These are phyloP conservation scores for Aspergillus brunneoviolaceus DNA, from an alignment of 2,329 filamentous ascomycete species.

Conservation along the genomic window DNA sequence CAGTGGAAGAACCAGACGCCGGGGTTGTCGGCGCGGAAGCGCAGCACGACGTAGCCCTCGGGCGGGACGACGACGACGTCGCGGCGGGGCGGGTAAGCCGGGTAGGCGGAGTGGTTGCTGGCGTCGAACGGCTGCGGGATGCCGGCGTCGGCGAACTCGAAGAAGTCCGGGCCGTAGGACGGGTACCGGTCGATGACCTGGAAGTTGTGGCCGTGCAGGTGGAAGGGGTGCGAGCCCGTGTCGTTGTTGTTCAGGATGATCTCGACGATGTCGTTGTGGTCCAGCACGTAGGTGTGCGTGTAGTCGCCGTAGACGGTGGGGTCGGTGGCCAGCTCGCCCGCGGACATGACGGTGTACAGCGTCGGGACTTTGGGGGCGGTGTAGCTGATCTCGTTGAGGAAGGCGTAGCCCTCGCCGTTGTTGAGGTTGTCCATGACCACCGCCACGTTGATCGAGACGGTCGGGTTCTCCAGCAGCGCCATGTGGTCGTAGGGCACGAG, in stretches of 20 bases:
- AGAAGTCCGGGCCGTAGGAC: slow-evolving; percentile 57
- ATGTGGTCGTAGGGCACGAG: slow-evolving; percentile 69
- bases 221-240: slow-evolving; percentile 49
- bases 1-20: slow-evolving; percentile 74
- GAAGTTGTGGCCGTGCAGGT: slow-evolving; percentile 62
- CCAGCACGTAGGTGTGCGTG: slow-evolving; percentile 53
- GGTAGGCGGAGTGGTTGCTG: slow-evolving; percentile 42
- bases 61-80: slow-evolving; percentile 68
- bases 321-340: slow-evolving; percentile 50
- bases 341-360: slow-evolving; percentile 28
- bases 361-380: slow-evolving; percentile 25
- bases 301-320: slow-evolving; percentile 63
- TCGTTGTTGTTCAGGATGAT: slow-evolving; percentile 47
- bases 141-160: slow-evolving; percentile 44
- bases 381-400: slow-evolving; percentile 30
- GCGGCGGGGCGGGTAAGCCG: slow-evolving; percentile 61
- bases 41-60: slow-evolving; percentile 65
- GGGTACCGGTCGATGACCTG: slow-evolving; percentile 62
- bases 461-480: slow-evolving; percentile 60
- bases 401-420: slow-evolving; percentile 36
- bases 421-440: slow-evolving; percentile 59
- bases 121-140: slow-evolving; percentile 32
- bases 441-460: slow-evolving; percentile 65
- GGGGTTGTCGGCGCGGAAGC: slow-evolving; percentile 47
- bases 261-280: slow-evolving; percentile 43